Conservation (phyloP, 2,329 filamentous ascomycete genomes). For the Exserohilum rostratum region DNA sequence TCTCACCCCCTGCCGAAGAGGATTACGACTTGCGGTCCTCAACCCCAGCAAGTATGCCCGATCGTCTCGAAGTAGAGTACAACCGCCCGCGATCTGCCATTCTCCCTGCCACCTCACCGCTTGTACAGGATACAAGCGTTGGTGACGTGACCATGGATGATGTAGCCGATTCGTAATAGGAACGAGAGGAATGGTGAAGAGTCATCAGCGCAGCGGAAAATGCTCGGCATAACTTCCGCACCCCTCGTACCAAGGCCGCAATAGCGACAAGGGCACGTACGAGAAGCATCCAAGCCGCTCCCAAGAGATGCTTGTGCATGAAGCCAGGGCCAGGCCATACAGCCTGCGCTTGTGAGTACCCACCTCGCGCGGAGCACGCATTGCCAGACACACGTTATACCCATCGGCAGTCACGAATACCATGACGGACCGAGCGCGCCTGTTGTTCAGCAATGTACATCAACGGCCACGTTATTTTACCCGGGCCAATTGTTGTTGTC, state of each 20-base stretch:
- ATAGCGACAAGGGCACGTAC: not conserved
- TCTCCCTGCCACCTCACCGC: constrained; percentile 31
- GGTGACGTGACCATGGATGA: constrained; percentile 45
- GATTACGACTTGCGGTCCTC: constrained; percentile 45
- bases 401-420: not conserved
- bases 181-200: not conserved
- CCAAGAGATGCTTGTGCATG: not conserved
- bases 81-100: constrained; percentile 41
- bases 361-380: not conserved
- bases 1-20: constrained; percentile 75
- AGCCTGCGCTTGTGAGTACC: not conserved
- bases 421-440: not conserved
- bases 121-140: constrained; percentile 28
- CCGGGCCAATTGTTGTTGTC: not conserved
- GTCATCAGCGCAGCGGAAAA: constrained; percentile 2
- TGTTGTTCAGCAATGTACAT: constrained; percentile 1
- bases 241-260: not conserved
- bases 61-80: constrained; percentile 43
- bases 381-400: not conserved
- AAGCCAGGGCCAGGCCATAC: no score
- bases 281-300: not conserved
- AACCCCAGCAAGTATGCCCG: constrained; percentile 53
- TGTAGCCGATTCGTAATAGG: constrained; percentile 22
- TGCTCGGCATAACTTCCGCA: not conserved
- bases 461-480: not conserved